Base-by-base conservation (phyloP, 352 stramenopile species). In the Phytopythium helicoides region DNA sequence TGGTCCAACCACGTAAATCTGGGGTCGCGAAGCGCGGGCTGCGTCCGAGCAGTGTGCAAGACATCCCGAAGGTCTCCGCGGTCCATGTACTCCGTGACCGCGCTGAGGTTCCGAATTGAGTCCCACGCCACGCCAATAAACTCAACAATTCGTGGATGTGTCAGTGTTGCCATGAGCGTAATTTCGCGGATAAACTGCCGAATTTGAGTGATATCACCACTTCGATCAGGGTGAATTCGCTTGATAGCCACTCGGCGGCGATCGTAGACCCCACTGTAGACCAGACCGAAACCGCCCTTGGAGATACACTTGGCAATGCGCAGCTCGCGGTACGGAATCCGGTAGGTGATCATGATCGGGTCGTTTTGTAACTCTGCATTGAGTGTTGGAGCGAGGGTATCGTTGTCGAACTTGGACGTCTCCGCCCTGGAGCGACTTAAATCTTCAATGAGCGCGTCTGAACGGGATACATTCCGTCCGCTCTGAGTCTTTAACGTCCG, bases 11-110 rank as follows among this genome's bases (percentile, higher is more conserved):
- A 89, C 31, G 66, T 83, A 16, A 83, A 51, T 8, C 51, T 50
- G n/a, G 56, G 40, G 22, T 67, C 40, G 26, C 56, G 52, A 11
- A 57, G 18, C 6, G 22, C 25, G 38, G 28, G 53, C 7, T 61
- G 58, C 21, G 63, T 46, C 36, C 82, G 84, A 28, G 71, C 49
- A 0, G 44, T 54, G 28, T 80, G 65, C 15, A 89, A 52, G 14
- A 92, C 74, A 12, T 86, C 73, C 16, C 76, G 76, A 8, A 88
- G 50, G 61, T 92, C 80, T 0, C 78, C 81, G 8, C 73, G 70
- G 16, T 89, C 78, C 81, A 92, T 89, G 49, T 81, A 85, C 64
- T 92, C 81, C 1, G 73, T 87, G 18, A 91, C 74, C 12, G 71
- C 68, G 16, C 64, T 73, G 3, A 89, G 42, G 39, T 87, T 79